A percentile compares a stretch with the other conserved stretches of the same genome.
These are phyloP conservation scores for Trichosporon asahii DNA, from an alignment of 1,284 basidiomycete genomes.

Conservation along the genomic window DNA sequence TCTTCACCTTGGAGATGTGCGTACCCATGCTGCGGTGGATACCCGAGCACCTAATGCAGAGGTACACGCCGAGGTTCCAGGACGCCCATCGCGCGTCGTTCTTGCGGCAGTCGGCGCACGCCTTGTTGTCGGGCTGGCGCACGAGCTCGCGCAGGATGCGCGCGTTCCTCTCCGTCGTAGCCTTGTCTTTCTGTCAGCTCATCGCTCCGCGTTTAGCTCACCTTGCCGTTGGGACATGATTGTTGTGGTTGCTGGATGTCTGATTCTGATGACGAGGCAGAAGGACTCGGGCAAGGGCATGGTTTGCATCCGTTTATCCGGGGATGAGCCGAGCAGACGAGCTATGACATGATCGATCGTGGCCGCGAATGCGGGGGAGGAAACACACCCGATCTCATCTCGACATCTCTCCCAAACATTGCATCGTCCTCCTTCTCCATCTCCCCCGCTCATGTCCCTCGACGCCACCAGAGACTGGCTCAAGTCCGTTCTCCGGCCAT, in stretches of 20 bases:
- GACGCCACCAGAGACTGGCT: slow-evolving; percentile 65
- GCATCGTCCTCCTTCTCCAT: neutral
- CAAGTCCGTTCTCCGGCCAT: slow-evolving; percentile 64
- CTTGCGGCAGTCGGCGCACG: slow-evolving; percentile 88
- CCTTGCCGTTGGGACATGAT: slow-evolving; percentile 6
- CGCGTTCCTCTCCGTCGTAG: slow-evolving; percentile 72
- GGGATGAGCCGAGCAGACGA: neutral
- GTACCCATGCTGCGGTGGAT: slow-evolving; percentile 98
- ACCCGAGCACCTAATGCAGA: slow-evolving; percentile 97
- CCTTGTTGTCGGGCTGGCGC: slow-evolving; percentile 85
- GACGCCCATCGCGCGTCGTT: slow-evolving; percentile 98
- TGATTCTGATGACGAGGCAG: neutral
- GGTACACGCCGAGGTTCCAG: slow-evolving; percentile 91
- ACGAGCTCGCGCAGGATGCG: slow-evolving; percentile 76
- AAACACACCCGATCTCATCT: neutral
- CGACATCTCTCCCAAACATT: neutral
- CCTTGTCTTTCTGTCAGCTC: slow-evolving; percentile 60
- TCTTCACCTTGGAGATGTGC: slow-evolving; percentile 94
- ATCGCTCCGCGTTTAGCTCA: neutral
- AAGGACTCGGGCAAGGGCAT: neutral
- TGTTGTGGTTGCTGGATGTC: neutral
- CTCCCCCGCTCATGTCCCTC: slow-evolving; percentile 22
- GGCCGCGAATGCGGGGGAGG: neutral
- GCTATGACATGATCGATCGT: neutral
- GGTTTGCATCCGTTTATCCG: slow-evolving; percentile 8